Evolutionary conservation across 1,139 yeast species (phyloP).

Genomic region (Protomyces lactucae-debilis): DNA sequence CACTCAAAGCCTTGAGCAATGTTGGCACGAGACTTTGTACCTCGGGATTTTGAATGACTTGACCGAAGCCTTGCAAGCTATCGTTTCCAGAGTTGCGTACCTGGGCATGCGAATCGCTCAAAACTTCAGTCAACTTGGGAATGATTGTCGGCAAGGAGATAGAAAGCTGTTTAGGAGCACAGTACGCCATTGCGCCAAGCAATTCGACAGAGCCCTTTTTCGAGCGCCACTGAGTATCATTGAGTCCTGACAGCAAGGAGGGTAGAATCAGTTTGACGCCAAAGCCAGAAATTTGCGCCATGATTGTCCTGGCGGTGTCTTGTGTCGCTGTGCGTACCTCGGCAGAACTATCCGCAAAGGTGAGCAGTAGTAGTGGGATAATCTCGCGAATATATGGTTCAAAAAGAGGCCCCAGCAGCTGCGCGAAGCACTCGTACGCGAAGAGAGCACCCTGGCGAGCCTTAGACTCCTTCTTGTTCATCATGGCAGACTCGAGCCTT

Average conservation of each 20-base stretch:
- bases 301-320: constrained; percentile 77
- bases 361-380: constrained; percentile 70
- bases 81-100: constrained; percentile 93
- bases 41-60: constrained; percentile 95
- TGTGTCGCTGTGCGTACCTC: constrained; percentile 90
- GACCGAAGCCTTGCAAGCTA: constrained; percentile 86
- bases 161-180: constrained; percentile 91
- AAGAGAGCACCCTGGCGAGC: constrained; percentile 86
- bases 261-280: constrained; percentile 93
- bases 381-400: constrained; percentile 93
- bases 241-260: constrained; percentile 75
- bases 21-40: constrained; percentile 87
- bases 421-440: constrained; percentile 79
- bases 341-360: constrained; percentile 75
- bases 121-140: constrained; percentile 92
- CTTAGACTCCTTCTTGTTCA: constrained; percentile 69
- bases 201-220: constrained; percentile 95
- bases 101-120: constrained; percentile 93
- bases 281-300: constrained; percentile 85
- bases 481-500: constrained; percentile 75
- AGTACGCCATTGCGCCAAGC: constrained; percentile 94
- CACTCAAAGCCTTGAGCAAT: constrained; percentile 87
- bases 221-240: constrained; percentile 91
- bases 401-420: constrained; percentile 64
- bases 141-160: constrained; percentile 82